These are phyloP conservation scores for Rosa hybrid DNA, from an alignment of 331 rosid genomes.

Conservation along the genomic window DNA sequence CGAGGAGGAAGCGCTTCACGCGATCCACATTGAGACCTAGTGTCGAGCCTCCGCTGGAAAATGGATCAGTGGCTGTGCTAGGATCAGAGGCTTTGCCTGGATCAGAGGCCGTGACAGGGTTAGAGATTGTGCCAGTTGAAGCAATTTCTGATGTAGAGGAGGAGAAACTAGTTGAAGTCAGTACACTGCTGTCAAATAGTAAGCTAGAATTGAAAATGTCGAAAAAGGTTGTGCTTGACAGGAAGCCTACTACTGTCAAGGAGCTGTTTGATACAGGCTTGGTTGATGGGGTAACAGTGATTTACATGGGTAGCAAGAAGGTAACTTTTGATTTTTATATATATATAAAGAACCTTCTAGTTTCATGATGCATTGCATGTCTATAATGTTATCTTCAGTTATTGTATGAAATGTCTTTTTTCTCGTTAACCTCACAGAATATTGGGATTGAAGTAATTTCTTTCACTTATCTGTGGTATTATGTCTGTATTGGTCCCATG, in stretches of 20 bases:
- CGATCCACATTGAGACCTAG: conserved; percentile 41
- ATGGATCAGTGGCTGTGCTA: conserved; percentile 5
- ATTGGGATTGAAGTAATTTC: neutral
- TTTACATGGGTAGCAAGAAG: conserved; percentile 85
- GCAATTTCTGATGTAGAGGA: conserved; percentile 34
- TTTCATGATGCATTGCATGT: conserved; percentile 15
- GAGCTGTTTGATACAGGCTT: conserved; percentile 83
- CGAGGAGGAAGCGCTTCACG: conserved; percentile 36
- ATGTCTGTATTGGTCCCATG: neutral
- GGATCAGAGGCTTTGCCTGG: neutral
- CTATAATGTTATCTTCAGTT: neutral
- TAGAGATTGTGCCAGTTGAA: conserved; percentile 31
- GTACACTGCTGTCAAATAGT: conserved; percentile 33
- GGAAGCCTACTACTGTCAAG: conserved; percentile 71
- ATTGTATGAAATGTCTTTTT: neutral
- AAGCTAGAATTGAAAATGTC: conserved; percentile 73
- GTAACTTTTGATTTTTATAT: conserved; percentile 32
- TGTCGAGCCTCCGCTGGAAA: conserved; percentile 27
- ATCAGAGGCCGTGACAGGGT: neutral
- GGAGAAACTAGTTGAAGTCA: conserved; percentile 29
- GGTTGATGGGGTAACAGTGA: conserved; percentile 78
- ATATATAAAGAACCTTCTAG: neutral
- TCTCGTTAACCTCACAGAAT: neutral
- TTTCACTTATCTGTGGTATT: neutral
- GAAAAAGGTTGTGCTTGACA: conserved; percentile 61